Conservation (phyloP, 352 stramenopile species). For the Pythium coloratum region DNA sequence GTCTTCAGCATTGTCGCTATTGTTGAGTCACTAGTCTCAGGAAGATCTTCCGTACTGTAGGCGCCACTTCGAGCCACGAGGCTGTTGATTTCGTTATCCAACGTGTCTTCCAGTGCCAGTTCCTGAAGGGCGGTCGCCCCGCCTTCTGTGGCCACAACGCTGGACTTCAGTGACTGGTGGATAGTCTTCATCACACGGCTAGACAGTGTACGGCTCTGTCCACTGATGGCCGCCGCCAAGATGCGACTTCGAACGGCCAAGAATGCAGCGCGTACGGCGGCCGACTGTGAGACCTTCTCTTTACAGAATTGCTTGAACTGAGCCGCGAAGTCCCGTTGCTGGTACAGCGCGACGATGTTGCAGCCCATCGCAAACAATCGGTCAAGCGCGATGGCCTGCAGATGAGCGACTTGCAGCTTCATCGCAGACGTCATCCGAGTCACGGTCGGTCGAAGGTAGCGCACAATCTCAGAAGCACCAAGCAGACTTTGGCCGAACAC, state of each 20-base stretch:
- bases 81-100: constrained; percentile 57
- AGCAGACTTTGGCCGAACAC: constrained; percentile 71
- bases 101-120: constrained; percentile 34
- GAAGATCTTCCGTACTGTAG: constrained; percentile 36
- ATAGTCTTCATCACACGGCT: neutral
- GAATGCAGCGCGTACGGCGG: constrained; percentile 40
- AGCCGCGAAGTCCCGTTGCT: constrained; percentile 53
- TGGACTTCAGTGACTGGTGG: constrained; percentile 2
- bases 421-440: constrained; percentile 43
- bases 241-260: constrained; percentile 51
- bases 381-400: constrained; percentile 53
- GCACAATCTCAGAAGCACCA: constrained; percentile 62
- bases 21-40: constrained; percentile 46
- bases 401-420: constrained; percentile 53
- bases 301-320: constrained; percentile 64
- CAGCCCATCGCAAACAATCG: constrained; percentile 58
- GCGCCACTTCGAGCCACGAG: constrained; percentile 36
- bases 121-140: constrained; percentile 3
- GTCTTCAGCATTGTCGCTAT: constrained; percentile 38
- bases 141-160: neutral
- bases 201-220: constrained; percentile 3
- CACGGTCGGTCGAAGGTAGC: constrained; percentile 57
- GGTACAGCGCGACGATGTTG: constrained; percentile 49
- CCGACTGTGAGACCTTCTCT: constrained; percentile 35
- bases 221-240: constrained; percentile 26